Percentiles rank a stretch among this genome's conserved stretches.
Evolutionary conservation across 2,329 filamentous ascomycete species (phyloP).

Genomic region (Elsinoe necatrix): DNA sequence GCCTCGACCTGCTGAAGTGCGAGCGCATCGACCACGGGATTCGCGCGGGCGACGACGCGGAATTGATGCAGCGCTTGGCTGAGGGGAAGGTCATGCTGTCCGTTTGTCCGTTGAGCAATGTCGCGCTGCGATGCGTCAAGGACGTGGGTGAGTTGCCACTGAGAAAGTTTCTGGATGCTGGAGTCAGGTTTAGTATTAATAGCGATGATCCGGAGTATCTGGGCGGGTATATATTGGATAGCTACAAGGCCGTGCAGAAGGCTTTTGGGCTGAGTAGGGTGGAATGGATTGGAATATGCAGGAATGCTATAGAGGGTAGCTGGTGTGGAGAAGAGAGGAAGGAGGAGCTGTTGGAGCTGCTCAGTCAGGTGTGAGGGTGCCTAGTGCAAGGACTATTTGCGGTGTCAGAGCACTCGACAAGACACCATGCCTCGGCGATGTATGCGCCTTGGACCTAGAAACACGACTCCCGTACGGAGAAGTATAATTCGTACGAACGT

Average conservation of each 20-base stretch:
- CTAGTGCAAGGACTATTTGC: background rate
- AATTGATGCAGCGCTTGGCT: conserved; percentile 51
- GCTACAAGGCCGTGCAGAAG: conserved; percentile 68
- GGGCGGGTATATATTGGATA: conserved; percentile 65
- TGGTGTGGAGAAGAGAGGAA: conserved; percentile 62
- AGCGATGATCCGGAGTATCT: conserved; percentile 71
- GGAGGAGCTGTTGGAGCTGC: conserved; percentile 40
- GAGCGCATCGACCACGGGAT: conserved; percentile 69
- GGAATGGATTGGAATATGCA: conserved; percentile 61
- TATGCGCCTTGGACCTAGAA: background rate
- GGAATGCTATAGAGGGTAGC: conserved; percentile 56
- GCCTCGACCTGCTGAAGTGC: conserved; percentile 54
- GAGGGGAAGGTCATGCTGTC: conserved; percentile 54
- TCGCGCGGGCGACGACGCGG: conserved; percentile 51
- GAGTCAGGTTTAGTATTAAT: conserved; percentile 63
- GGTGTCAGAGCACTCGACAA: too few relatives aligned
- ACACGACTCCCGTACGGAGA: background rate
- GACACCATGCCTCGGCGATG: too few relatives aligned
- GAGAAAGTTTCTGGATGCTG: conserved; percentile 52
- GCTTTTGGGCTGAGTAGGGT: conserved; percentile 52
- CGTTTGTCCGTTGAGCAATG: conserved; percentile 66
- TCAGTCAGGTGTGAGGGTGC: background rate
- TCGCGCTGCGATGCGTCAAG: conserved; percentile 50
- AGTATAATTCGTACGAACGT: background rate
- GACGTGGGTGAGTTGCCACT: conserved; percentile 52